Evolutionary conservation across 1,284 basidiomycete genomes (phyloP), one percentile per base, ranked within the genome.

Genomic region (Tremellales sp.): DNA sequence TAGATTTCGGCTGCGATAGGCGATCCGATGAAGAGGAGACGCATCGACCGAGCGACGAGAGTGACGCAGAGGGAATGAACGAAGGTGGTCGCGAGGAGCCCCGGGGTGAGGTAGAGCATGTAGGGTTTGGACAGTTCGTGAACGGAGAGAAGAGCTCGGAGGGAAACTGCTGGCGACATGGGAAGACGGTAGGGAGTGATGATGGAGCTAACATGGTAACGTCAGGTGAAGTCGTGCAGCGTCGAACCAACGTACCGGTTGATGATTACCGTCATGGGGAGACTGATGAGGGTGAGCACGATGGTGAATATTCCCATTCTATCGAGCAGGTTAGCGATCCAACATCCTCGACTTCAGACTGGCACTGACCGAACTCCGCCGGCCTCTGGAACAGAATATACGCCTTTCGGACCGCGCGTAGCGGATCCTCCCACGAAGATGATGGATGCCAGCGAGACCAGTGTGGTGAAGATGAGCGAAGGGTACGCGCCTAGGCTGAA

Each of bases 131-230:
- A 79, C 36, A 84, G 82, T 69, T 93, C 89, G 14, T 86, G 87
- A 4, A 86, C 83, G 4, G 89, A 90, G 43, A 93, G 76, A 18
- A 93, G 77, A 47, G 85, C 74, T 26, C 83, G 82, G 14, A 91
- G 73, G 12, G 86, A 81, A 55, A 80, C 76, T 36, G 78, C 65
- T 1, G 79, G 76, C 34, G 79, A 74, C 60, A 84, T 77, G 1
- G 86, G 81, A 19, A 93, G 76, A 58, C 79, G 83, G 72, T 87
- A 83, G 1, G 89, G 88, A 0, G 89, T 93, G 22, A 87, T 90
- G 59, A 93, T 86, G 2, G 88, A 78, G 40, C 88, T 90, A 57
- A 10, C n/a, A n/a, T n/a, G n/a, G n/a, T n/a, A 40, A 25, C 31
- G 45, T 51, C 26, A 35, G 40, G 37, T 10, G 21, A 18, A 10